Conservation (phyloP, 2,329 filamentous ascomycete genomes). For the Drechslerella dactyloides region DNA sequence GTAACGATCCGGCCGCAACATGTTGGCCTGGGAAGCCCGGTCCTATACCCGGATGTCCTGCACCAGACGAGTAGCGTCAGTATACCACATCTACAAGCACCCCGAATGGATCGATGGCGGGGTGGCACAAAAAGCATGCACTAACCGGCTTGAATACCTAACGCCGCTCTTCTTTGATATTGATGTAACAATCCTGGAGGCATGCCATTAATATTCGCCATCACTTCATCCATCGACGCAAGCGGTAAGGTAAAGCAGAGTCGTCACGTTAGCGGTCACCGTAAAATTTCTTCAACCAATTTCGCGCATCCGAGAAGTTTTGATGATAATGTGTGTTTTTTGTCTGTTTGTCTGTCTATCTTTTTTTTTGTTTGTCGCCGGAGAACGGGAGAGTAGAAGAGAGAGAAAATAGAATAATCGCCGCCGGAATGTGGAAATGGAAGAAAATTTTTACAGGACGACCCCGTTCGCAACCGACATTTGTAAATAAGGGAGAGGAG, state of each 20-base stretch:
- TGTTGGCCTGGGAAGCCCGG: slow-evolving; percentile 33
- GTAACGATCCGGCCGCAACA: slow-evolving; percentile 17
- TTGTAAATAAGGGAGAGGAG: not conserved
- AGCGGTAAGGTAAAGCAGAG: slow-evolving; percentile 15
- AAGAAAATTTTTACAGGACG: slow-evolving; percentile 38
- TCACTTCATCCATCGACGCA: slow-evolving; percentile 25
- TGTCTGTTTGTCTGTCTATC: slow-evolving; percentile 6
- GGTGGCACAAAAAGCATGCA: not conserved
- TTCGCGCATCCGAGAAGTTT: slow-evolving; percentile 47
- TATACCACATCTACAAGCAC: not conserved
- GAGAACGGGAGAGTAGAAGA: slow-evolving; percentile 4
- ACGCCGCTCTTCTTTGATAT: slow-evolving; percentile 35
- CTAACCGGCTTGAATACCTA: slow-evolving; percentile 17
- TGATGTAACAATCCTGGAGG: slow-evolving; percentile 50
- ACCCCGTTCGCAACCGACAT: slow-evolving; percentile 34
- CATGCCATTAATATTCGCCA: slow-evolving; percentile 49
- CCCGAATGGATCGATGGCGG: too few relatives aligned
- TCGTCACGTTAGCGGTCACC: slow-evolving; percentile 44
- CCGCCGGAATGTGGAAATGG: slow-evolving; percentile 30
- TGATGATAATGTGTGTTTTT: slow-evolving; percentile 26
- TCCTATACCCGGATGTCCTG: slow-evolving; percentile 25
- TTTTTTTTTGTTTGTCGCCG: slow-evolving; percentile 9
- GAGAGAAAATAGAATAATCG: slow-evolving; percentile 5
- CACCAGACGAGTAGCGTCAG: slow-evolving; percentile 13
- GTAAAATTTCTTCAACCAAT: slow-evolving; percentile 45